phyloP scores from a whole-genome alignment of 345 rosid species.

The Populus simonii region DNA sequence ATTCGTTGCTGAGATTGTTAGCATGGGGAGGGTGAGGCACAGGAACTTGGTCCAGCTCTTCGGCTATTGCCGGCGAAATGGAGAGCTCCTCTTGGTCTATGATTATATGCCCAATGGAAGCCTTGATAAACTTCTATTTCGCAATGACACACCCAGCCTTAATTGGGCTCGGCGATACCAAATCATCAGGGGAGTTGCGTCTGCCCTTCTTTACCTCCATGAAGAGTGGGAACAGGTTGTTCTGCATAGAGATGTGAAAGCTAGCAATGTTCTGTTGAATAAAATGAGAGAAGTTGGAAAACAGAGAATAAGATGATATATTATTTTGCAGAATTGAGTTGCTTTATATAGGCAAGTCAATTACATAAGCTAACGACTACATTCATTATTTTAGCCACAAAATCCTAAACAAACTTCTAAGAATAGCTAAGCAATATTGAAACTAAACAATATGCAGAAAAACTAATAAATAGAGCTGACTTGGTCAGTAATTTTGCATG shows the following conservation, averaged over 20 bases:
- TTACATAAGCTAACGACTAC: no score
- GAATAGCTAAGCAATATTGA: no score
- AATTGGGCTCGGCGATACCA: neutral
- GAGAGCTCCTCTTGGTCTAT: constrained; percentile 5
- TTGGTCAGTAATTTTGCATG: neutral
- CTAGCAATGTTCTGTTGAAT: neutral
- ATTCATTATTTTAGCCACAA: no score
- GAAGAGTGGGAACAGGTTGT: neutral
- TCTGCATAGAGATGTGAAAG: constrained; percentile 10
- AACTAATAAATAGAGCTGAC: rapidly evolving
- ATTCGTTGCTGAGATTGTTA: constrained; percentile 6
- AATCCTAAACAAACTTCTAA: neutral
- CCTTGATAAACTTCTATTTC: constrained; percentile 1
- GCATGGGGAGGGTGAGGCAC: constrained; percentile 4
- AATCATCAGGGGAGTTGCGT: no score
- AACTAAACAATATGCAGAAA: no score
- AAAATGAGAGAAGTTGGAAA: no score
- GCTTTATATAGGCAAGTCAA: no score
- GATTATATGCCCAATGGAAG: constrained; percentile 5
- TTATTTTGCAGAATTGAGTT: no score
- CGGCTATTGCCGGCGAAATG: neutral
- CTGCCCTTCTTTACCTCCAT: no score
- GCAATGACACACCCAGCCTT: neutral
- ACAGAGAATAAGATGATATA: no score
- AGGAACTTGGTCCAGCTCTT: constrained; percentile 1